phyloP scores from a whole-genome alignment of 495 filamentous ascomycete species.

The Mycothermus thermophilus region DNA sequence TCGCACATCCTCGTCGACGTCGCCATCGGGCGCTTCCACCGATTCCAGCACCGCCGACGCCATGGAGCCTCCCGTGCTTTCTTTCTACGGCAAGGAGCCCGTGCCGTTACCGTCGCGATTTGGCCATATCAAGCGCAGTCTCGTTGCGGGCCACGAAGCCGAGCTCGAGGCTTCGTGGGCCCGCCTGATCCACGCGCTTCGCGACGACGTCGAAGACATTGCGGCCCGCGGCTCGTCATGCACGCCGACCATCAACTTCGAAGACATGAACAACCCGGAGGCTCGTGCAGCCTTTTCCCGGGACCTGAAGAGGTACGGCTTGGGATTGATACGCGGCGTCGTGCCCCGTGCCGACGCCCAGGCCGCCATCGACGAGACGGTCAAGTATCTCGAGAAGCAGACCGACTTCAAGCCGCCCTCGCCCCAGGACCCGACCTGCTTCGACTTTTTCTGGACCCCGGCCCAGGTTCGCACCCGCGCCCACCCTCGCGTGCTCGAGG shows the following conservation, averaged over 20 bases:
- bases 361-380: slow-evolving; percentile 40
- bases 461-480: slow-evolving; percentile 66
- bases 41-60: slow-evolving; percentile 3
- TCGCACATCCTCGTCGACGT: not conserved
- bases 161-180: slow-evolving; percentile 57
- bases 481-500: slow-evolving; percentile 56
- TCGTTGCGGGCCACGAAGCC: slow-evolving; percentile 54
- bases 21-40: slow-evolving; percentile 1
- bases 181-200: slow-evolving; percentile 47
- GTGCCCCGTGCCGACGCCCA: slow-evolving; percentile 44
- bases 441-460: slow-evolving; percentile 86
- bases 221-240: slow-evolving; percentile 28
- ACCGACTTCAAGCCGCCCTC: slow-evolving; percentile 38
- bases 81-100: slow-evolving; percentile 56
- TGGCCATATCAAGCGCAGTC: slow-evolving; percentile 51
- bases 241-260: slow-evolving; percentile 54
- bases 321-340: slow-evolving; percentile 53
- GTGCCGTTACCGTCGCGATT: slow-evolving; percentile 70
- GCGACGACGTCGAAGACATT: slow-evolving; percentile 44
- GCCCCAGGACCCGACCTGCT: slow-evolving; percentile 57
- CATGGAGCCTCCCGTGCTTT: slow-evolving; percentile 66
- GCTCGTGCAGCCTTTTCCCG: slow-evolving; percentile 34
- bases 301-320: slow-evolving; percentile 50
- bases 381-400: slow-evolving; percentile 50
- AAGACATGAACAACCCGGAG: slow-evolving; percentile 38